These are phyloP conservation scores for Podospora anserina DNA, from an alignment of 495 filamentous ascomycete species.

Conservation along the genomic window DNA sequence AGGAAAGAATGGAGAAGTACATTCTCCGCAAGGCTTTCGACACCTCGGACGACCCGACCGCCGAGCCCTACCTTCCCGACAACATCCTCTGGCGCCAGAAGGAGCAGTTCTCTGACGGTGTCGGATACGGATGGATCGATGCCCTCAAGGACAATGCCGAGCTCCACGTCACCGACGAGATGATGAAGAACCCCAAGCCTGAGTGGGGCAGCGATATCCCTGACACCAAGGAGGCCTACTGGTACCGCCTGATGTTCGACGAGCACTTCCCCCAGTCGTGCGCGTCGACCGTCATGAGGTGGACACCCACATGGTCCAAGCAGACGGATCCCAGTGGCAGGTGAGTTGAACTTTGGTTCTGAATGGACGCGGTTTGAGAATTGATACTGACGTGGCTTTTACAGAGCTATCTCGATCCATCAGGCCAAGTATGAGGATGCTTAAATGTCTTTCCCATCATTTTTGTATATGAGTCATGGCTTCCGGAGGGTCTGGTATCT, in stretches of 20 bases:
- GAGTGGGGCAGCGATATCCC: conserved; percentile 91
- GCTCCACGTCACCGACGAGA: conserved; percentile 84
- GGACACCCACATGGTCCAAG: conserved; percentile 97
- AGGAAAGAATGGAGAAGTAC: conserved; percentile 92
- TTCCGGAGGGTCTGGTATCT: conserved; percentile 7
- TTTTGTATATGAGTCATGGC: conserved; percentile 9
- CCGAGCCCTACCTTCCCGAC: conserved; percentile 81
- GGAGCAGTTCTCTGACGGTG: conserved; percentile 98
- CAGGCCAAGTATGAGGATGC: conserved; percentile 60
- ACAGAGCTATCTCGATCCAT: conserved; percentile 68
- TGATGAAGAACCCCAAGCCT: conserved; percentile 93
- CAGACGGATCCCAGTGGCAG: conserved; percentile 92
- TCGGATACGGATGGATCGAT: conserved; percentile 99
- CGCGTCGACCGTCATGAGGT: conserved; percentile 89
- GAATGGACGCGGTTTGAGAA: conserved; percentile 3
- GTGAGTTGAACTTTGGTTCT: conserved; percentile 46
- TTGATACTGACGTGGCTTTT: conserved; percentile 14
- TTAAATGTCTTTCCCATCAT: conserved; percentile 4
- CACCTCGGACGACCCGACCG: conserved; percentile 75
- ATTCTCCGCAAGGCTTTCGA: conserved; percentile 97
- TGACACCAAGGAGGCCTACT: conserved; percentile 97
- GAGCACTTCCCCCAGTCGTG: conserved; percentile 94
- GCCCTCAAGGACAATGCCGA: conserved; percentile 91
- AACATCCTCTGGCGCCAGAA: conserved; percentile 98
- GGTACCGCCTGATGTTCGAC: conserved; percentile 98